Evolutionary conservation across 2,329 filamentous ascomycete genomes (phyloP), one percentile per base, ranked within the genome.

Genomic region (Talaromyces funiculosus): DNA sequence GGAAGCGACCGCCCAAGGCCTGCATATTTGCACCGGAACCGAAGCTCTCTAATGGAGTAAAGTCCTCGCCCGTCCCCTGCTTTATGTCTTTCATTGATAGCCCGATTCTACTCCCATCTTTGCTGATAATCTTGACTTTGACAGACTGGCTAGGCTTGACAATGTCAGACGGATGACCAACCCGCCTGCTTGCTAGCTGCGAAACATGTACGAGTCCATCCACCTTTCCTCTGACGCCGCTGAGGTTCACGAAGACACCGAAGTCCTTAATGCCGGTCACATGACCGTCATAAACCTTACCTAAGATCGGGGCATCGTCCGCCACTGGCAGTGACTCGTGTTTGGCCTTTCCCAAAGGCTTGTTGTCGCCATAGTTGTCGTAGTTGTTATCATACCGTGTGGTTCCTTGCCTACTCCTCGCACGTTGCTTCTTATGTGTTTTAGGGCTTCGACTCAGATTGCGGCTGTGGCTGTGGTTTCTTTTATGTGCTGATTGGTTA

Each of bases 1-100:
- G n/a, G n/a, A n/a, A n/a, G n/a, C 62, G 14, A 66, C 64, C 8
- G 54, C 55, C 60, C 92, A 89, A 4, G 97, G 77, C 1, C 86
- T 93, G 87, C 81, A 89, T 89, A 68, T 99, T 99, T 10, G 94
- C 94, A 7, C 94, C 94, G 1, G 93, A 94, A 31, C 89, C 87
- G 69, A 97, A 84, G 51, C 89, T 82, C 61, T 84, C 84, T 64
- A 92, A 86, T 0, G 92, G 91, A 31, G 88, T 85, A 38, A 96
- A 78, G 69, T 99, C 94, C 69, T 86, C 83, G 5, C 94, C 94
- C 3, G 90, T 92, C 31, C 85, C 83, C 73, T 99, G 94, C 67
- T 99, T 93, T 16, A 97, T 92, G 63, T 97, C 93, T 71, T 96
- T 96, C 92, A 99, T 97, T 0, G 92, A 96, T 5, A 99, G 78